Conservation (phyloP, 495 filamentous ascomycete species). For the Penicillium angulare region DNA sequence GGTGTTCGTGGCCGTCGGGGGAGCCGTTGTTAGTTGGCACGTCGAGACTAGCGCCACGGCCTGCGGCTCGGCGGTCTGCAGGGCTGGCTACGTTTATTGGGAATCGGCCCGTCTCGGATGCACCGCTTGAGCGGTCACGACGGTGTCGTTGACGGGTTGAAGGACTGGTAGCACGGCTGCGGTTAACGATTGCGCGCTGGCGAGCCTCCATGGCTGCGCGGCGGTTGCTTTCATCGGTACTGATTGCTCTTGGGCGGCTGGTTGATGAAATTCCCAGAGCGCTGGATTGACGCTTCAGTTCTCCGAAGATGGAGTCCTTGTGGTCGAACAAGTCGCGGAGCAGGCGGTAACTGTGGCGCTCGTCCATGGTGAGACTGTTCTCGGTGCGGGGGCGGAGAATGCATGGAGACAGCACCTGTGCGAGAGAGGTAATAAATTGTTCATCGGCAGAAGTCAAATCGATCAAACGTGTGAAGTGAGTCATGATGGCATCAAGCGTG, state of each 20-base stretch:
- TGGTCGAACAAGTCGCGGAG: constrained; percentile 90
- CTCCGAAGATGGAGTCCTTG: constrained; percentile 92
- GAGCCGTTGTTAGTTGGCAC: constrained; percentile 50
- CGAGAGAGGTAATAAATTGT: constrained; percentile 72
- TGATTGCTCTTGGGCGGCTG: constrained; percentile 76
- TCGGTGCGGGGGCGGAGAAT: constrained; percentile 84
- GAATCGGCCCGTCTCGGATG: constrained; percentile 71
- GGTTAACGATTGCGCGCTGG: constrained; percentile 76
- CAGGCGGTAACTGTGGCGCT: constrained; percentile 88
- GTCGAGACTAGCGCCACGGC: constrained; percentile 57
- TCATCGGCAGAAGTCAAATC: constrained; percentile 96
- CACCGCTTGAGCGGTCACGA: constrained; percentile 79
- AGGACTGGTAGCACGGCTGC: constrained; percentile 72
- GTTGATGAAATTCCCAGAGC: constrained; percentile 43
- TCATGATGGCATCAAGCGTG: constrained; percentile 95
- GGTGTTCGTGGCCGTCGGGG: constrained; percentile 24
- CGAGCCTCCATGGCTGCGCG: constrained; percentile 92
- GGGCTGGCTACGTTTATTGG: constrained; percentile 71
- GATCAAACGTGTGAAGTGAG: constrained; percentile 95
- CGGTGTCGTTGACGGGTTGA: constrained; percentile 62
- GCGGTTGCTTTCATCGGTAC: constrained; percentile 93
- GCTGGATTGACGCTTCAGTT: constrained; percentile 87
- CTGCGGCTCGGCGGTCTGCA: constrained; percentile 47
- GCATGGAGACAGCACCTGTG: constrained; percentile 77
- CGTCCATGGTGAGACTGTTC: constrained; percentile 88